Base-by-base conservation (phyloP, 768 basidiomycete species). In the Mycena latifolia region DNA sequence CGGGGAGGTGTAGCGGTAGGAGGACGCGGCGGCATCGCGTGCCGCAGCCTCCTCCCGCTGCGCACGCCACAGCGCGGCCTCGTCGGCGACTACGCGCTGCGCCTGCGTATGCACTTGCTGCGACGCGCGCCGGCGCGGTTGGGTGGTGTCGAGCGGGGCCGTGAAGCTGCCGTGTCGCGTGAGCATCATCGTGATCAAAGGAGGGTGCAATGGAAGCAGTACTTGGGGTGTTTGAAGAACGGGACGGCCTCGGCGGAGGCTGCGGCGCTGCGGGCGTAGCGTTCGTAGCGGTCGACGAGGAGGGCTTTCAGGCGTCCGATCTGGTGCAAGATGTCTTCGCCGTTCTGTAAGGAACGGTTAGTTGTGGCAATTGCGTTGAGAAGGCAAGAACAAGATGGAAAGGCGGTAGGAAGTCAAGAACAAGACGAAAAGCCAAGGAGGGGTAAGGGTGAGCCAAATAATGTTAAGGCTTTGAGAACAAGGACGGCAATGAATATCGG, bases 271-370 rank as follows among this genome's bases (percentile, higher is more conserved):
- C 48, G n/a, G 22, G 33, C 27, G 18, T 56, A 61, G 5, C 59
- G 52, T 55, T 91, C 89, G 68, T 87, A 88, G 18, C 89, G 85
- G 46, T 87, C 84, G 47, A 91, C 85, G 10, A 94, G 83, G 5
- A 79, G 71, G 11, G 86, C 85, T 64, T 93, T 93, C 57, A 95
- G 81, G 27, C 86, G 82, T 52, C 87, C 81, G 33, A 95, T 85
- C 67, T 82, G 83, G 64, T 87, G 84, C 48, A 94, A 84, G 55
- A 94, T 91, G 61, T 92, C 86, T 73, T 92, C 88, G 20, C 92
- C 92, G 59, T 92, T 91, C 37, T 39, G 37, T 14, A 14, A 14
- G 37, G 37, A 18, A 39, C 15, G 11, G 37, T 39, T 39, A 39
- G 37, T 18, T 39, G 17, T 18, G 5, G 37, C 33, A 35, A 18